Evolutionary conservation across 208 protist species (phyloP).

Genomic region (Leishmania martiniquensis): DNA sequence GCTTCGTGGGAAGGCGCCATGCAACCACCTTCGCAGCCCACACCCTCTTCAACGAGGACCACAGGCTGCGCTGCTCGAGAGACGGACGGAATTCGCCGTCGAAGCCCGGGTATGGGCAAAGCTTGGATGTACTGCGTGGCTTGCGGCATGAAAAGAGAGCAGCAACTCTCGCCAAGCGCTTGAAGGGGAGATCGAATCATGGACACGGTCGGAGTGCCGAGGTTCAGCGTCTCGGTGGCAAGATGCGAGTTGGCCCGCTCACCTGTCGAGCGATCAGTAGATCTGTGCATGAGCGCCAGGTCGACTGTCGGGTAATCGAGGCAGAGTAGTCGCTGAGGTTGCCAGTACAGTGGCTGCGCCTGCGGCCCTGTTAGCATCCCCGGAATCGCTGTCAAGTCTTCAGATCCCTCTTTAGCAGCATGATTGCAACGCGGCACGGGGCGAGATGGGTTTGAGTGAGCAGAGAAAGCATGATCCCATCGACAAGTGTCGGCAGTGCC

Average conservation of each 20-base stretch:
- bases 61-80: not conserved
- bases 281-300: not conserved
- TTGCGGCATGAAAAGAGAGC: constrained; percentile 16
- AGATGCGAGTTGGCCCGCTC: not conserved
- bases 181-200: constrained; percentile 22
- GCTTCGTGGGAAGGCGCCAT: not conserved
- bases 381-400: not conserved
- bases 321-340: not conserved
- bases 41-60: not conserved
- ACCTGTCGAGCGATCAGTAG: not conserved
- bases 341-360: constrained; percentile 4
- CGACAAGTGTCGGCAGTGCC: not conserved
- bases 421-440: too few relatives aligned
- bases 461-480: not conserved
- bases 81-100: not conserved
- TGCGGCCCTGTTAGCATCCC: not conserved
- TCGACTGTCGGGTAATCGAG: not conserved
- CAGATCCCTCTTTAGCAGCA: not conserved
- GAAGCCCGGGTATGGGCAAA: constrained; percentile 21
- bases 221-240: constrained; percentile 19
- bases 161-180: constrained; percentile 26
- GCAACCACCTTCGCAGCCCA: not conserved
- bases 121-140: constrained; percentile 20
- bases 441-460: not conserved
- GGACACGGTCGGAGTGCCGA: constrained; percentile 30